Base-by-base conservation (phyloP, 2,329 filamentous ascomycete species). In the Coleophoma crateriformis region DNA sequence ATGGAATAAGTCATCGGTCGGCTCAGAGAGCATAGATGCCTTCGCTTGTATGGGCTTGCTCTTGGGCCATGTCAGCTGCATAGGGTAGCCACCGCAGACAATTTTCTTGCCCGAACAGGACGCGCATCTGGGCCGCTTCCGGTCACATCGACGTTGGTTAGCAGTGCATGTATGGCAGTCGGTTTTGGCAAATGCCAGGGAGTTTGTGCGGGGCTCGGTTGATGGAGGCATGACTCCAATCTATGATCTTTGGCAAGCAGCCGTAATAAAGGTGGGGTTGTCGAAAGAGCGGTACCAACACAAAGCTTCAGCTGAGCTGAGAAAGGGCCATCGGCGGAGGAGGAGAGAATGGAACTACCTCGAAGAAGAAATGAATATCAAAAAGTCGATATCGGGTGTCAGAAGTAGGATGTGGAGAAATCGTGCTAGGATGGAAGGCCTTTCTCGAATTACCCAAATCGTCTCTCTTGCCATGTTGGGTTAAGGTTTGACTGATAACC, bases 91-190 rank as follows among this genome's bases (percentile, higher is more conserved):
- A n/a, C 40, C 40, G 13, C 40, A 43, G 17, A 43, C n/a, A 8
- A 43, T 43, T n/a, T 22, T 27, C 22, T 20, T 43, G 40, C 40
- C 15, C 7, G 40, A 4, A 43, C 40, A 43, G 15, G 40, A 22
- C 22, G 40, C 10, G 40, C 40, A 43, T 43, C 40, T 43, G 10
- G 40, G 40, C 17, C 40, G 40, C 22, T 43, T 43, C 40, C 40
- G 6, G 40, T 43, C 40, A 43, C 40, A 43, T 43, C n/a, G 40
- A 43, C 40, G 40, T 4, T 43, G 15, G 7, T 43, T 43, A 19
- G 40, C 40, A 43, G 40, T 43, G 19, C 40, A 43, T 14, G 40
- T 43, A 43, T 43, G 40, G n/a, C 40, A 43, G 17, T 43, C 40
- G 6, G 40, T 43, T 43, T 43, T 43, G 40, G 40, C 40, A 43